phyloP scores from a whole-genome alignment of 1,139 yeast species.

The Geotrichum bryndzae region DNA sequence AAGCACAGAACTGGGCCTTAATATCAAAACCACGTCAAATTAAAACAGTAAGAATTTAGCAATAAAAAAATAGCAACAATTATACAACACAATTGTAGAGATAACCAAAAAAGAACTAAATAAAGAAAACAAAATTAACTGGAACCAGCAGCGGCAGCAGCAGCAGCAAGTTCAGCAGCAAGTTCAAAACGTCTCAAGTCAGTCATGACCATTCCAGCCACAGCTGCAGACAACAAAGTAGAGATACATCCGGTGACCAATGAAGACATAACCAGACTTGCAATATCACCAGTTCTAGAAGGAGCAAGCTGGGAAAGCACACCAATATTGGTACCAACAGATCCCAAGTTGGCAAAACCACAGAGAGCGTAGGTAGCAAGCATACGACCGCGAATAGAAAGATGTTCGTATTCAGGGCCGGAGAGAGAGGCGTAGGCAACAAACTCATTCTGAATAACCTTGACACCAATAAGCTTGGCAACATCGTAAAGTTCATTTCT shows the following conservation, averaged over 20 bases:
- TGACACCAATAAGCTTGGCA: conserved; percentile 51
- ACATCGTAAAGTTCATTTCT: conserved; percentile 49
- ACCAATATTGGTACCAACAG: conserved; percentile 60
- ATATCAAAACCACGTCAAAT: neutral
- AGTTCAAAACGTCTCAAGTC: conserved; percentile 35
- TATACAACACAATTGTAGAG: neutral
- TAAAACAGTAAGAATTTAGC: neutral
- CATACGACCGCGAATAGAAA: conserved; percentile 51
- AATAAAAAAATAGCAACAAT: neutral
- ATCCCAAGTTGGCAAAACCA: conserved; percentile 62
- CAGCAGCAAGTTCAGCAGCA: conserved; percentile 11
- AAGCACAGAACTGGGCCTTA: neutral
- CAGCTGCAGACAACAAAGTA: conserved; percentile 55
- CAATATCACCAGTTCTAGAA: conserved; percentile 45
- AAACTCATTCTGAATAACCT: conserved; percentile 59
- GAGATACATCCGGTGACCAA: conserved; percentile 52
- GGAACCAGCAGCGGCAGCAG: conserved; percentile 1
- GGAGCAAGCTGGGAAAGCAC: conserved; percentile 57
- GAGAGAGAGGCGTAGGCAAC: conserved; percentile 49
- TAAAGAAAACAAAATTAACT: neutral
- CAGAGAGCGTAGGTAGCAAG: conserved; percentile 61
- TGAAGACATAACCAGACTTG: conserved; percentile 46
- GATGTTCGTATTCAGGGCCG: conserved; percentile 42
- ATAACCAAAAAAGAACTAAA: neutral
- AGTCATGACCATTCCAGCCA: conserved; percentile 63